Percentiles rank a stretch among this genome's conserved stretches.
These are phyloP conservation scores for Acacia confusa DNA, from an alignment of 306 rosid genomes.

Conservation along the genomic window DNA sequence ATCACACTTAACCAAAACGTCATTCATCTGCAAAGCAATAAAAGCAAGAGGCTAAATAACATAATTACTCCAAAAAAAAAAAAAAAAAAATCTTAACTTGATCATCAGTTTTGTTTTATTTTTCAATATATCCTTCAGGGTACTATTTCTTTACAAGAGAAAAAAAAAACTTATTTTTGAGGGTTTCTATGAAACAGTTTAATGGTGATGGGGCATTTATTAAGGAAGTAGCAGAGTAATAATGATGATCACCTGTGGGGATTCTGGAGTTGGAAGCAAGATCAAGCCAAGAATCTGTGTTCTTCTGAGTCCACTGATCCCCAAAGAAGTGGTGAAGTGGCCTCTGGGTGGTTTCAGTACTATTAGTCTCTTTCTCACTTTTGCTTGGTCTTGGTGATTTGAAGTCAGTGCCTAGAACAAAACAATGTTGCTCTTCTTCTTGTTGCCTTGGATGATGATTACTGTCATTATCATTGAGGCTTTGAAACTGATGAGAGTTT, in stretches of 20 bases:
- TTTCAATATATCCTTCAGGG: not conserved
- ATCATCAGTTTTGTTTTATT: not conserved
- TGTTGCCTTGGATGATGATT: constrained; percentile 23
- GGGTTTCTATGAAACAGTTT: not conserved
- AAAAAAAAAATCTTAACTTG: not conserved
- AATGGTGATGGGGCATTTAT: not conserved
- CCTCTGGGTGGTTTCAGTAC: constrained; percentile 58
- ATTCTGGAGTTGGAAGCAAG: constrained; percentile 87
- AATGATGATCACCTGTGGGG: constrained; percentile 42
- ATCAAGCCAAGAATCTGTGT: constrained; percentile 94
- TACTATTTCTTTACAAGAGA: not conserved
- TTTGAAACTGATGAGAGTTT: constrained; percentile 54
- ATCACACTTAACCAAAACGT: constrained; percentile 44
- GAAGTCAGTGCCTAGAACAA: constrained; percentile 87
- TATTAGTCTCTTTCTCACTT: constrained; percentile 47
- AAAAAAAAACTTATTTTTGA: not conserved
- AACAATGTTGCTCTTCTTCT: constrained; percentile 49
- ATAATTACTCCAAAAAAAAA: constrained; percentile 5
- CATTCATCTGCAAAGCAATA: constrained; percentile 68
- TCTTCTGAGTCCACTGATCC: constrained; percentile 82
- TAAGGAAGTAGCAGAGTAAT: not conserved
- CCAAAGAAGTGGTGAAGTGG: constrained; percentile 95
- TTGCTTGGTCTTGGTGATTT: constrained; percentile 61
- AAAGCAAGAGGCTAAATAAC: not conserved
- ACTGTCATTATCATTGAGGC: constrained; percentile 51